Conservation (phyloP, 2,329 filamentous ascomycete genomes). For the Pyricularia grisea region DNA sequence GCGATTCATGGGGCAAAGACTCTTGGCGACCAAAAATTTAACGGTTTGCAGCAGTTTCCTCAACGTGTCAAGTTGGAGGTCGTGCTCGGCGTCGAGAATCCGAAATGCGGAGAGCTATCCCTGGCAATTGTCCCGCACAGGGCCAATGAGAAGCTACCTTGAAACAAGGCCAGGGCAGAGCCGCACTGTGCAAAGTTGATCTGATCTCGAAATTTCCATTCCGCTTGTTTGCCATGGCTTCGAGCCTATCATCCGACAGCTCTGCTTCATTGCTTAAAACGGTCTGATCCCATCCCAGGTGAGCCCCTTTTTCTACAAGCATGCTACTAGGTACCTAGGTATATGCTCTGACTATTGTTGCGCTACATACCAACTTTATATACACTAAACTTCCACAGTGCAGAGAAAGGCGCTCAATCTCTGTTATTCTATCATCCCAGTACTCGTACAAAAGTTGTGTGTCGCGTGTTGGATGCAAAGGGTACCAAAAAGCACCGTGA, state of each 20-base stretch:
- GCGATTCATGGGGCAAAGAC: background rate
- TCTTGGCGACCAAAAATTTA: background rate
- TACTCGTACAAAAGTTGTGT: background rate
- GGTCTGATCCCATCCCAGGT: background rate
- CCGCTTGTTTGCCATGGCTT: background rate
- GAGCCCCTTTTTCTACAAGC: background rate
- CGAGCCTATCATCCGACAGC: background rate
- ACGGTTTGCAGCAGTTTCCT: conserved; percentile 1
- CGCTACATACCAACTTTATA: background rate
- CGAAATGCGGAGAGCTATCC: conserved; percentile 1
- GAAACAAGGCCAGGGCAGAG: background rate
- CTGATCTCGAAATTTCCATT: background rate
- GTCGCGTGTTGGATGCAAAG: background rate
- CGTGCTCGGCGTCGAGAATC: background rate
- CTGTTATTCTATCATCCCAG: too few species aligned
- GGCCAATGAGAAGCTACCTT: background rate
- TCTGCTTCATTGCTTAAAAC: background rate
- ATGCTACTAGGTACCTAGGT: background rate
- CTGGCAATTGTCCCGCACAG: background rate
- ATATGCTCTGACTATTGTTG: background rate
- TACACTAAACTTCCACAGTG: too few species aligned
- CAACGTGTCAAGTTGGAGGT: conserved; percentile 3
- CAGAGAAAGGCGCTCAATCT: too few species aligned
- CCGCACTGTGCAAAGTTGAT: background rate
- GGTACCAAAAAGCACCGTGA: background rate